phyloP scores from a whole-genome alignment of 192 early-diverging fungal species.

The Backusella tuberculispora region DNA sequence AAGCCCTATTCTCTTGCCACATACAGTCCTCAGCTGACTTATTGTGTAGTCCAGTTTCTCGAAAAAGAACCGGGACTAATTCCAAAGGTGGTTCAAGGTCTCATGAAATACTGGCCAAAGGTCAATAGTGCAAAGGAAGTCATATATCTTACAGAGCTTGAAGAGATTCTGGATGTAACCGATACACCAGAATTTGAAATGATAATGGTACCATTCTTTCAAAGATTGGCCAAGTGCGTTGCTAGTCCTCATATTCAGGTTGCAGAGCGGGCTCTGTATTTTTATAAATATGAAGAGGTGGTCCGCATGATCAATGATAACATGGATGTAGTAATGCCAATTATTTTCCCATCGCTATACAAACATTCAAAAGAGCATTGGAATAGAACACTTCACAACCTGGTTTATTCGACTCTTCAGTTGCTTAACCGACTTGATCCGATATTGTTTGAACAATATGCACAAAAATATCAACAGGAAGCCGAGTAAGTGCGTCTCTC shows the following conservation, averaged over 20 bases:
- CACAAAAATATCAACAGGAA: slow-evolving; percentile 89
- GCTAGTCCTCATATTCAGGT: slow-evolving; percentile 95
- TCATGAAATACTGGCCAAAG: slow-evolving; percentile 98
- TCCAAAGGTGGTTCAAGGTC: slow-evolving; percentile 82
- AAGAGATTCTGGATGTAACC: slow-evolving; percentile 96
- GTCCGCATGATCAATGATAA: slow-evolving; percentile 95
- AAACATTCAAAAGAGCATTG: slow-evolving; percentile 96
- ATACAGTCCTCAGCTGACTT: slow-evolving; percentile 97
- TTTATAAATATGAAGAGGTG: slow-evolving; percentile 99
- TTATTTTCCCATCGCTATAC: slow-evolving; percentile 96
- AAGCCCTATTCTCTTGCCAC: slow-evolving; percentile 92
- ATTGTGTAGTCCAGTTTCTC: slow-evolving; percentile 99
- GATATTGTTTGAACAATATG: slow-evolving; percentile 95
- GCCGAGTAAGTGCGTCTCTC: slow-evolving; percentile 81
- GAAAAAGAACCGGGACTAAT: slow-evolving; percentile 97
- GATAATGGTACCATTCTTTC: slow-evolving; percentile 90
- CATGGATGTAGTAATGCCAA: slow-evolving; percentile 88
- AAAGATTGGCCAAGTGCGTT: slow-evolving; percentile 92
- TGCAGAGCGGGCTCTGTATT: slow-evolving; percentile 95
- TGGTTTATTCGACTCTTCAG: slow-evolving; percentile 96
- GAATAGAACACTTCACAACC: slow-evolving; percentile 97
- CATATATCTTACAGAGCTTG: slow-evolving; percentile 98
- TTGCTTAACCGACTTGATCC: slow-evolving; percentile 97
- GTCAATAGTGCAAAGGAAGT: slow-evolving; percentile 99
- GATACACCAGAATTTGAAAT: slow-evolving; percentile 93